Evolutionary conservation across 2,329 filamentous ascomycete genomes (phyloP).

Genomic region (Proliferodiscus dingleyae): DNA sequence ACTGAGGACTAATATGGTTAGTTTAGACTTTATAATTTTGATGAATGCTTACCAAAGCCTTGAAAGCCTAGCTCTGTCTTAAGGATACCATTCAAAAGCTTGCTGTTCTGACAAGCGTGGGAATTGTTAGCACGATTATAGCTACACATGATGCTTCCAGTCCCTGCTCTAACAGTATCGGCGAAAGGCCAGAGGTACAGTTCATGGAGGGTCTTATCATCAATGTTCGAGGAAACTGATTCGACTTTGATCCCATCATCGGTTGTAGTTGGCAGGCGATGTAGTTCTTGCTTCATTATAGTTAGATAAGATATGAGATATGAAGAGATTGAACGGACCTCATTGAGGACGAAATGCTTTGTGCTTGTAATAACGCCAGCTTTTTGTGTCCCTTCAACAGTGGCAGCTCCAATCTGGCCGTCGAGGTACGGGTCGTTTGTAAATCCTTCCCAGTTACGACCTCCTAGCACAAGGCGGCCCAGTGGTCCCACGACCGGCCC

Average conservation of each 20-base stretch:
- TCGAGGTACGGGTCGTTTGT: not conserved
- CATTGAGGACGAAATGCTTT: no score
- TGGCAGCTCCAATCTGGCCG: no score
- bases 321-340: no score
- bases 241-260: not conserved
- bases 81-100: slow-evolving; percentile 72
- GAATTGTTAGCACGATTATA: slow-evolving; percentile 70
- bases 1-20: slow-evolving; percentile 49
- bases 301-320: no score
- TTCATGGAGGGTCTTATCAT: slow-evolving; percentile 68
- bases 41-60: slow-evolving; percentile 49
- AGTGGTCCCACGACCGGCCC: slow-evolving; percentile 55
- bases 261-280: no score
- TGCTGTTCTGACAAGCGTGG: slow-evolving; percentile 68
- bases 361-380: no score
- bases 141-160: slow-evolving; percentile 74
- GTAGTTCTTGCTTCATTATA: no score
- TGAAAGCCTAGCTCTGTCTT: slow-evolving; percentile 85
- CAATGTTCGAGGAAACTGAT: slow-evolving; percentile 51
- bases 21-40: no score
- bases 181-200: slow-evolving; percentile 82
- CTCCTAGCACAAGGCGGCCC: slow-evolving; percentile 59
- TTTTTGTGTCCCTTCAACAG: no score
- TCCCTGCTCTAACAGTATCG: slow-evolving; percentile 75
- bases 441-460: slow-evolving; percentile 46